Evolutionary conservation across 1,284 basidiomycete species (phyloP).

Genomic region (Ganoderma leucocontextum): DNA sequence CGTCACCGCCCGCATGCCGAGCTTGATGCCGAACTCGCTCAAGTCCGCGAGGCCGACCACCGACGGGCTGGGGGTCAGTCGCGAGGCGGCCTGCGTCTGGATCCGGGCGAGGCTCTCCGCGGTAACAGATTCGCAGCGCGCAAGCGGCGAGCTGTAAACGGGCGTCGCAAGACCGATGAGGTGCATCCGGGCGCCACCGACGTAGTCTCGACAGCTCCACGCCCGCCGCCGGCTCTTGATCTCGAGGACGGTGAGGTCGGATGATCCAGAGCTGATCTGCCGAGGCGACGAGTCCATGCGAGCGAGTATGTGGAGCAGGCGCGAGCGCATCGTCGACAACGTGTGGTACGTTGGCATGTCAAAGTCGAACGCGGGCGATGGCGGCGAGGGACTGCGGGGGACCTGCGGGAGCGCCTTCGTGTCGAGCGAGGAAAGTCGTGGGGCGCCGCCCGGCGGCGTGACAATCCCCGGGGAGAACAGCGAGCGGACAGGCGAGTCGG

Average conservation of each 20-base stretch:
- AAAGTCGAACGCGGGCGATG: constrained; percentile 34
- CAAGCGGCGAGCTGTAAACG: constrained; percentile 49
- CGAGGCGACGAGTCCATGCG: constrained; percentile 47
- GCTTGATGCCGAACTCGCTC: constrained; percentile 37
- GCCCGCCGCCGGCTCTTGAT: constrained; percentile 60
- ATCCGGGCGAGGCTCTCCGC: constrained; percentile 29
- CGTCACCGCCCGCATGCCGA: constrained; percentile 26
- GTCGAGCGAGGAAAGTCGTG: constrained; percentile 12
- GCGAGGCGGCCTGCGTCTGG: constrained; percentile 2
- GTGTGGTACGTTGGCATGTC: constrained; percentile 47
- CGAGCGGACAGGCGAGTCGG: constrained; percentile 41
- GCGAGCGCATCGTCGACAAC: constrained; percentile 47
- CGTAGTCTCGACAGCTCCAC: constrained; percentile 54
- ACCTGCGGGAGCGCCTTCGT: constrained; percentile 25
- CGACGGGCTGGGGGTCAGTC: constrained; percentile 5
- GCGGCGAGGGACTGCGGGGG: constrained; percentile 34
- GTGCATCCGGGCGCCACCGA: constrained; percentile 40
- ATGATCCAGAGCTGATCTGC: constrained; percentile 39
- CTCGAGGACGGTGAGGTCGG: constrained; percentile 56
- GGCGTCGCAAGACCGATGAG: constrained; percentile 53
- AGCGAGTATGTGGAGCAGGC: constrained; percentile 50
- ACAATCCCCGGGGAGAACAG: constrained; percentile 24
- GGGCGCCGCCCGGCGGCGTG: constrained; percentile 5
- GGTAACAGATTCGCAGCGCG: constrained; percentile 47
- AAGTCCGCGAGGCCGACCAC: constrained; percentile 30